Base-by-base conservation (phyloP, 2,329 filamentous ascomycete genomes). In the Aurifilum marmelostoma region DNA sequence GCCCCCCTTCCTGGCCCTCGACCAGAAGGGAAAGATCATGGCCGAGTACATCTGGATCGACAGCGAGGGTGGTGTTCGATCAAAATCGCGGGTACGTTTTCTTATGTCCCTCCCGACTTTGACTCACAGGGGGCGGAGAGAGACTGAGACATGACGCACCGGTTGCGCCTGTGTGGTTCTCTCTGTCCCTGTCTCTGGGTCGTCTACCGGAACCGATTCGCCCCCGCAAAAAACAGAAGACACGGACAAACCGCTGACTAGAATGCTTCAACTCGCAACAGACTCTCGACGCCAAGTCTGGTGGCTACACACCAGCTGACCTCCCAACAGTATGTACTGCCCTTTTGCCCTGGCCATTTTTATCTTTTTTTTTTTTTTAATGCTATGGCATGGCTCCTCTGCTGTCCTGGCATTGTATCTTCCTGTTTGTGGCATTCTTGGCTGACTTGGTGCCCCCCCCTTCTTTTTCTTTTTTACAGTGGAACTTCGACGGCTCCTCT, bases 21-120 rank as follows among this genome's bases (percentile, higher is more conserved):
- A 94, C 81, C 95, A 98, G 86, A 92, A 91, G 81, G 94, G 94
- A 81, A 85, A 84, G 76, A 86, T 97, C 79, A 96, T 97, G 83
- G 95, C 94, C 79, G 95, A 97, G 85, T 97, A 97, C 84, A 90
- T 97, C 86, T 97, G 95, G 95, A 91, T 97, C 80, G 94, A 97
- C 79, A 86, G 92, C 74, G 82, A 84, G 74, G 94, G 94, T 80
- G 91, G 91, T 77, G 88, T 92, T 76, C 94, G 96, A 77, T 97
- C 94, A 80, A 99, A 98, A 87, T 95, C 92, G 79, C 97, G 94
- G 88, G 95, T 97, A 87, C 87, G 93, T 86, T 73, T 72, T 71
- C 66, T 73, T 71, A 71, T 68, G n/a, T n/a, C n/a, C 65, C 41
- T 65, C 65, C 63, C 43, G 34, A 11, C 41, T 41, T 16, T 18